Conservation (phyloP, 176 grass and related monocot species). For the Saccharum spontaneum region DNA sequence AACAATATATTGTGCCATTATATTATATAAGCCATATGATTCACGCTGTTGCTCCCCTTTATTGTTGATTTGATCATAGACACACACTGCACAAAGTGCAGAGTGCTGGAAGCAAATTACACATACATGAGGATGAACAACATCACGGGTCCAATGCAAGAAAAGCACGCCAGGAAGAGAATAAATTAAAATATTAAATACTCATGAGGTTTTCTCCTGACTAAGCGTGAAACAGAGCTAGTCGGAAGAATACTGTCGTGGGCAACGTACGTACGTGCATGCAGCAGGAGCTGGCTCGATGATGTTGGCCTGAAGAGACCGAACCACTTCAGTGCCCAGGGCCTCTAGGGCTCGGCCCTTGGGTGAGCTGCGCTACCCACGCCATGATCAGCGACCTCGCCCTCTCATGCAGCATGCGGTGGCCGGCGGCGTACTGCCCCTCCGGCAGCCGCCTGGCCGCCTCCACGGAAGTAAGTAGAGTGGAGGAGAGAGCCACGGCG, state of each 20-base stretch:
- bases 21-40: background rate
- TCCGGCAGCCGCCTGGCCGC: slow-evolving; percentile 43
- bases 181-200: background rate
- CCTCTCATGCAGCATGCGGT: slow-evolving; percentile 43
- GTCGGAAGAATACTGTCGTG: background rate
- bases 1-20: background rate
- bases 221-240: background rate
- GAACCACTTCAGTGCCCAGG: slow-evolving; percentile 50
- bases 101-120: background rate
- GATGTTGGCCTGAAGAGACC: background rate
- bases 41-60: background rate
- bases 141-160: background rate
- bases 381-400: slow-evolving; percentile 57
- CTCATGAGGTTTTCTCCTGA: background rate
- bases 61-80: background rate
- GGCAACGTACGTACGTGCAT: background rate
- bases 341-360: slow-evolving; percentile 53
- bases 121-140: background rate
- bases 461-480: slow-evolving; percentile 36
- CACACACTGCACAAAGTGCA: background rate
- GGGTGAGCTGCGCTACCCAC: slow-evolving; percentile 53
- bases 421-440: background rate
- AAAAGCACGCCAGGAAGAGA: background rate
- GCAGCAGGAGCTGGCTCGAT: background rate
- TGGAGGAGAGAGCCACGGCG: slow-evolving; percentile 35